Base-by-base conservation (phyloP, 2,329 filamentous ascomycete species). In the Akanthomyces lecanii region DNA sequence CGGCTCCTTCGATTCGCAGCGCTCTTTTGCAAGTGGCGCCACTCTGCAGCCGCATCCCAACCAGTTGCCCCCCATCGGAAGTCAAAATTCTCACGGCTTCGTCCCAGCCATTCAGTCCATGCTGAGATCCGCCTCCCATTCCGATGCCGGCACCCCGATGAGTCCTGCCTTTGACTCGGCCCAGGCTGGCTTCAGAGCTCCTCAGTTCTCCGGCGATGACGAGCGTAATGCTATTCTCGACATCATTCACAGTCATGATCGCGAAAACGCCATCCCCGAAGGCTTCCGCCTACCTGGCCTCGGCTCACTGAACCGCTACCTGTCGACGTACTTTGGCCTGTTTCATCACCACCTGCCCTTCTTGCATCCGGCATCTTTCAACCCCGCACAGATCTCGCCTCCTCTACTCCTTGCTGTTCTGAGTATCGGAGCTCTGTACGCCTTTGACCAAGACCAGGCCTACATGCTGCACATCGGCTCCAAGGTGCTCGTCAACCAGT, bases 311-410 rank as follows among this genome's bases (percentile, higher is more conserved):
- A 98, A 99, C 78, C 87, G 92, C 66, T 97, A 97, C 75, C 81
- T 99, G 66, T 91, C 92, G 65, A 97, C 94, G 1, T 99, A 98
- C 81, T 99, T 98, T 76, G 92, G 91, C 73, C 81, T 97, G 71
- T 99, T 98, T 78, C 95, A 99, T 73, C 95, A 97, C 71, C 95
- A 99, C 73, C 78, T 98, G 72, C 95, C 95, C 1, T 98, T 99
- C 79, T 77, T 99, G 73, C 95, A 99, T 72, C 93, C 94, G 51
- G 86, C 91, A 18, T 96, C 95, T 0, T 98, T 98, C 78, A 85
- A 88, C 67, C 91, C 93, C 4, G 89, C 89, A 5, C 83, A 89
- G 68, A 85, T 90, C 5, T 91, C 94, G 52, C 89, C 94, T 14
- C 89, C 95, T 23, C 81, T 99, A 10, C 80, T 99, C 38, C 83